Conservation (phyloP, 2,329 filamentous ascomycete species). For the Cercospora zeae-maydis region DNA sequence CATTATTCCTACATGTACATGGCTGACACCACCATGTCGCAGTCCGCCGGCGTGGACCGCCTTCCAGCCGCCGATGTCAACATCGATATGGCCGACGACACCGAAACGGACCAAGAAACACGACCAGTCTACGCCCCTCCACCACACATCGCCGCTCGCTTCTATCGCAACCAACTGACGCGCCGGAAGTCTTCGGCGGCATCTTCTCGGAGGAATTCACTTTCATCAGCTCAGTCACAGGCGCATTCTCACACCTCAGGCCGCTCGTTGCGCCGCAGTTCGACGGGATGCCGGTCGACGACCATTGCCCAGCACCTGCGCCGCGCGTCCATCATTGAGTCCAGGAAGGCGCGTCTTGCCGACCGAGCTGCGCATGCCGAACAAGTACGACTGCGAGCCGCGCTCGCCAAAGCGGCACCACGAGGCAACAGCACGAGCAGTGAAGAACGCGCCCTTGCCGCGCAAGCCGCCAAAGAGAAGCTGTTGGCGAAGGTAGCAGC, state of each 20-base stretch:
- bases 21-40: constrained; percentile 12
- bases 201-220: constrained; percentile 74
- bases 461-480: constrained; percentile 72
- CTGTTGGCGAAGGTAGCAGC: constrained; percentile 79
- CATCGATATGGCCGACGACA: constrained; percentile 15
- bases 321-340: constrained; percentile 74
- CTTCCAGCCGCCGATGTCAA: not conserved
- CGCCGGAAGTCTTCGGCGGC: constrained; percentile 70
- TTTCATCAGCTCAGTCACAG: constrained; percentile 70
- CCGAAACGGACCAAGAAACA: constrained; percentile 19
- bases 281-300: constrained; percentile 59
- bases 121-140: constrained; percentile 59
- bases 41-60: constrained; percentile 2
- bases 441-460: constrained; percentile 73
- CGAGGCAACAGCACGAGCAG: constrained; percentile 58
- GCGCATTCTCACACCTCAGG: constrained; percentile 60
- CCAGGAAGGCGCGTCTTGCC: constrained; percentile 72
- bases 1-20: constrained; percentile 5
- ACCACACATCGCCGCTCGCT: constrained; percentile 72
- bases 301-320: constrained; percentile 75
- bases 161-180: constrained; percentile 61
- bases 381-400: constrained; percentile 73
- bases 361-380: constrained; percentile 79
- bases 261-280: constrained; percentile 47
- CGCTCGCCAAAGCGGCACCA: constrained; percentile 66